These are phyloP conservation scores for Mycena chlorophos DNA, from an alignment of 768 basidiomycete genomes.

Conservation along the genomic window DNA sequence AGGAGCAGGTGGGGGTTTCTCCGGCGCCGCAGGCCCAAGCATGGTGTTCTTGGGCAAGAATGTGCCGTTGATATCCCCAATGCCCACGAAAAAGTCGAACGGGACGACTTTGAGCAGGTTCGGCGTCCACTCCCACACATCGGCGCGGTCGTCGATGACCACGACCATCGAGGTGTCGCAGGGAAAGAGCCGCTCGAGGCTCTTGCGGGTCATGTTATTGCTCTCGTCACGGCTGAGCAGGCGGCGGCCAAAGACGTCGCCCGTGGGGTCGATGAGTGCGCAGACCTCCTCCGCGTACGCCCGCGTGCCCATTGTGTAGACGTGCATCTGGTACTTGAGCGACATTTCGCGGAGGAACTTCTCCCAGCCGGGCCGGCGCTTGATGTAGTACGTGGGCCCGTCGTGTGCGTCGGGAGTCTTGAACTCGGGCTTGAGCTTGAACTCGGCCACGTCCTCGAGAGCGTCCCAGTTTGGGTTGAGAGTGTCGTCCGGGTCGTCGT, in stretches of 20 bases:
- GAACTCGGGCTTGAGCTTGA: conserved; percentile 83
- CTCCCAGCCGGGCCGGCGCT: conserved; percentile 87
- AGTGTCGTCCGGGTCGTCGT: conserved; percentile 52
- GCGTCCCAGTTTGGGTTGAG: conserved; percentile 94
- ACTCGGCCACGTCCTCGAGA: conserved; percentile 86
- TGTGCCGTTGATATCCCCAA: conserved; percentile 96
- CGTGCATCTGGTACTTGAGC: conserved; percentile 94
- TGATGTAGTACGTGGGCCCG: conserved; percentile 96
- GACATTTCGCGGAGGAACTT: conserved; percentile 74
- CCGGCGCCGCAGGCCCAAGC: conserved; percentile 35
- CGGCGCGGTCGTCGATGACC: conserved; percentile 96
- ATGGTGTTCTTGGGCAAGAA: conserved; percentile 83
- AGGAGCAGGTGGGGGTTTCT: conserved; percentile 10
- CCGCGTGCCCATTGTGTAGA: conserved; percentile 99
- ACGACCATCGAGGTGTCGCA: conserved; percentile 99
- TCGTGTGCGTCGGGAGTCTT: conserved; percentile 71
- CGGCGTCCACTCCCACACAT: conserved; percentile 98
- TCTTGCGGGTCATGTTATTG: conserved; percentile 92
- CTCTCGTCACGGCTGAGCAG: conserved; percentile 94
- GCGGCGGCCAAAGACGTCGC: conserved; percentile 81
- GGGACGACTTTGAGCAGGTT: conserved; percentile 97
- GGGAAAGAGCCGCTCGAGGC: conserved; percentile 88
- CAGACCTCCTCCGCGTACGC: conserved; percentile 96
- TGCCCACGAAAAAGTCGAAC: conserved; percentile 97
- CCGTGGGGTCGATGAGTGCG: conserved; percentile 88